These are phyloP conservation scores for Tulasnella sp. DNA, from an alignment of 768 basidiomycete species.

Conservation along the genomic window DNA sequence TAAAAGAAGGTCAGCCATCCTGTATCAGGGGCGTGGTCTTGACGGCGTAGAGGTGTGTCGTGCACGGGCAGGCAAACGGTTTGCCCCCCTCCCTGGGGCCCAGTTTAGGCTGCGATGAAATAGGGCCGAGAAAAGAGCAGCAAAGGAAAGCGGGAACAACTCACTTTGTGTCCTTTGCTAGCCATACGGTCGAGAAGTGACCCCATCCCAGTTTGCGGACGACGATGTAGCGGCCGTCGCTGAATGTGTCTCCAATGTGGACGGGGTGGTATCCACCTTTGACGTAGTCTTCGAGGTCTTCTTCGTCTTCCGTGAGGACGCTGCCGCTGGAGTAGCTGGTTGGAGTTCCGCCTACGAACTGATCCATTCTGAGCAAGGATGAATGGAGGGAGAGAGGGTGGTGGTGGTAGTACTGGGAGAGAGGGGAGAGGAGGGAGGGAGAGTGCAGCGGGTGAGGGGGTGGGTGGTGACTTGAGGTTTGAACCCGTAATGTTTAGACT, in stretches of 20 bases:
- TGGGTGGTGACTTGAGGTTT: conserved; percentile 13
- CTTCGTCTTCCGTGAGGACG: conserved; percentile 32
- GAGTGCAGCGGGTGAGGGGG: not conserved
- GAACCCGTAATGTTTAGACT: conserved; percentile 11
- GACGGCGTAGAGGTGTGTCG: not conserved
- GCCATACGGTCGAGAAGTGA: conserved; percentile 41
- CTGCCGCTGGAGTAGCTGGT: conserved; percentile 26
- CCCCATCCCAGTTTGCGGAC: conserved; percentile 48
- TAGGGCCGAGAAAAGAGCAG: not conserved
- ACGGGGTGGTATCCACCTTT: conserved; percentile 45
- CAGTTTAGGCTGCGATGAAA: conserved; percentile 10
- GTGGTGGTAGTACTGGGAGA: not conserved
- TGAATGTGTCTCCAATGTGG: conserved; percentile 44
- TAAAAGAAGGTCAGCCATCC: conserved; percentile 4
- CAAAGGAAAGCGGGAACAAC: conserved; percentile 7
- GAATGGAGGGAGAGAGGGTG: not conserved
- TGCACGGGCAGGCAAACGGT: not conserved
- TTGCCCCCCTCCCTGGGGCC: not conserved
- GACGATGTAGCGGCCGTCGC: conserved; percentile 44
- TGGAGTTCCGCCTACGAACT: conserved; percentile 17
- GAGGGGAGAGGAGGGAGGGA: not conserved
- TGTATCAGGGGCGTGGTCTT: not conserved
- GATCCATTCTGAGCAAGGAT: not conserved
- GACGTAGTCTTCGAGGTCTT: conserved; percentile 40
- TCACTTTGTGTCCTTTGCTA: conserved; percentile 33